Evolutionary conservation across 1,284 basidiomycete species (phyloP), one percentile per base, ranked within the genome.

Genomic region (Melampsora allii-populina): DNA sequence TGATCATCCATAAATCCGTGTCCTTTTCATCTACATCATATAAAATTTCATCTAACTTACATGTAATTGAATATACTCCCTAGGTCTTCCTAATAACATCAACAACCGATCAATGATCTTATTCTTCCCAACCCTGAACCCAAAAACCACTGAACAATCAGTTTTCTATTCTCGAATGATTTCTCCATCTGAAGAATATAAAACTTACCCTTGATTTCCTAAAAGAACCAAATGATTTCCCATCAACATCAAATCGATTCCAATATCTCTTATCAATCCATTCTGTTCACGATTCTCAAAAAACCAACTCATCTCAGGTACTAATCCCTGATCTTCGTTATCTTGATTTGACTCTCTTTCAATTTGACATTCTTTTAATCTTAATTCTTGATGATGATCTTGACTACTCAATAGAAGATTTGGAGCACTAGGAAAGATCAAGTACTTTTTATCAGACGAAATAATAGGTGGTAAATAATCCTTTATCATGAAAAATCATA

Each of bases 11-110:
- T 36, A 33, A 12, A 58, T 21, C 3, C 2, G 39, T 53, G 14
- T n/a, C 21, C 5, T 17, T 50, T 50, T 1, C 1, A 19, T 17
- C 24, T 6, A n/a, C 14, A 6, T 50, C 14, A 46, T 50, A 14
- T 50, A 50, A 6, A 50, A 5, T 1, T 50, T 50, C 21, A n/a
- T 12, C 10, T 21, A 1, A 63, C 48, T 50, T 7, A 61, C 59
- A 67, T 81, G 81, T 58, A 83, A 78, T 76, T 83, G 82, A 50
- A 82, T 80, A 76, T 82, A 83, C 77, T 83, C 82, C 36, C 82
- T 76, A 29, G 81, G 82, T 2, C 82, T 77, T 19, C 77, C 74
- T 19, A 82, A 79, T 2, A 83, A 78, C 75, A 81, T 78, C 19
- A 82, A 78, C 1, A 81, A 76, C 27, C 81, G 79, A 67, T 83